A percentile compares a stretch with the other conserved stretches of the same genome.
These are phyloP conservation scores for Calonectria montana DNA, from an alignment of 2,329 filamentous ascomycete genomes.

Conservation along the genomic window DNA sequence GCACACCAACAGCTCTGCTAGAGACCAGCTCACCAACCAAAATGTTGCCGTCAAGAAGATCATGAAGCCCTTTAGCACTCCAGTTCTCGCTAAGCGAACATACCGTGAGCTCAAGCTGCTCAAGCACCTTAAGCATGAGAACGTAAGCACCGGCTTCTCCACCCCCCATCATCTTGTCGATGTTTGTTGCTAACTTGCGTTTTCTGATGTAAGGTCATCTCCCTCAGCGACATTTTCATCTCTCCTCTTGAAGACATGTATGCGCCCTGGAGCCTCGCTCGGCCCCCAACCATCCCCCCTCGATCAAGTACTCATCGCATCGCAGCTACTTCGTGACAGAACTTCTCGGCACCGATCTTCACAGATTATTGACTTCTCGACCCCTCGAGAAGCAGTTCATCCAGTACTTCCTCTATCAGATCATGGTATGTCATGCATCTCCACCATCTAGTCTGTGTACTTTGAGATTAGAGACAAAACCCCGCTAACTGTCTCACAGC, in stretches of 20 bases:
- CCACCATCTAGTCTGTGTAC: not conserved
- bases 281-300: slow-evolving; percentile 17
- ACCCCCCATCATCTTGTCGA: not conserved
- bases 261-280: slow-evolving; percentile 44
- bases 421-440: slow-evolving; percentile 75
- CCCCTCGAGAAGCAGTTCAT: slow-evolving; percentile 99
- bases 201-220: slow-evolving; percentile 78
- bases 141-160: slow-evolving; percentile 66
- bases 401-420: slow-evolving; percentile 99
- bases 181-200: slow-evolving; percentile 16
- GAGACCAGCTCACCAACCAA: slow-evolving; percentile 96
- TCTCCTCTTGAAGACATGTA: slow-evolving; percentile 99
- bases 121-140: slow-evolving; percentile 97
- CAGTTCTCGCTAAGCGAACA: slow-evolving; percentile 95
- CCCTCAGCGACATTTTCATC: slow-evolving; percentile 99
- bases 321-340: slow-evolving; percentile 96
- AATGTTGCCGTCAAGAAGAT: slow-evolving; percentile 99
- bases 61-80: slow-evolving; percentile 99
- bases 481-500: slow-evolving; percentile 62
- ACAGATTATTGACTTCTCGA: slow-evolving; percentile 92
- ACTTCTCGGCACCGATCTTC: slow-evolving; percentile 94
- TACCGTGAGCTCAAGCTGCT: slow-evolving; percentile 97
- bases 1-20: slow-evolving; percentile 77
- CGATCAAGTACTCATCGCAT: slow-evolving; percentile 31
- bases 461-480: not conserved